These are phyloP conservation scores for Triticum urartu DNA, from an alignment of 176 grass and related monocot genomes.

Conservation along the genomic window DNA sequence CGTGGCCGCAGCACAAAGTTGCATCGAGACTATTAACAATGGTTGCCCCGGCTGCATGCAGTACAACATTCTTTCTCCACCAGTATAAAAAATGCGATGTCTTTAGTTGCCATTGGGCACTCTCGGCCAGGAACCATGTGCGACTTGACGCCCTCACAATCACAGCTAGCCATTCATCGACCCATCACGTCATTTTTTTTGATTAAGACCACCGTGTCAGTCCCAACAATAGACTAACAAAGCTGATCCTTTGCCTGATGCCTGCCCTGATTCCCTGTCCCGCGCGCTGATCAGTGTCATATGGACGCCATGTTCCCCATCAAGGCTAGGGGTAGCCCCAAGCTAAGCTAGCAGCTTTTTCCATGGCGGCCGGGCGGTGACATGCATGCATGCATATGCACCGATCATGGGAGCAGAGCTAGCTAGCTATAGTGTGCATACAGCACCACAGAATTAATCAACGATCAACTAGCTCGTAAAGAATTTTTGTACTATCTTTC, in stretches of 20 bases:
- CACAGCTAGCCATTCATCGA: neutral
- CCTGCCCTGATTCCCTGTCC: neutral
- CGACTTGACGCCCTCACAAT: neutral
- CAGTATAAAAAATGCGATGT: neutral
- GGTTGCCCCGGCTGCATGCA: neutral
- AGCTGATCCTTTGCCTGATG: neutral
- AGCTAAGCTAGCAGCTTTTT: neutral
- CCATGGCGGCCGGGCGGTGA: conserved; percentile 4
- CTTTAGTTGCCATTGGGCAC: neutral
- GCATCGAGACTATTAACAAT: neutral
- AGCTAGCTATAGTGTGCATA: neutral
- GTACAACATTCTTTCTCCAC: neutral
- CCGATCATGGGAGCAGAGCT: neutral
- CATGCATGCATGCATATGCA: conserved; percentile 10
- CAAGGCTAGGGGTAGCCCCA: conserved; percentile 4
- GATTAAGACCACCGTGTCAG: neutral
- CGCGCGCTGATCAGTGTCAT: neutral
- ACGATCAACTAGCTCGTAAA: neutral
- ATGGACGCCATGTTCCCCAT: conserved; percentile 13
- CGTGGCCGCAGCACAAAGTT: neutral
- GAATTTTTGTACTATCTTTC: neutral
- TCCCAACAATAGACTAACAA: too few species aligned
- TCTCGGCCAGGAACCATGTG: neutral
- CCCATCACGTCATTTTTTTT: neutral
- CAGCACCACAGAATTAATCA: neutral